Percentiles rank a stretch among this genome's conserved stretches.
Evolutionary conservation across 169 alveolate genomes (phyloP).

Genomic region (Pseudocohnilembus persalinus): DNA sequence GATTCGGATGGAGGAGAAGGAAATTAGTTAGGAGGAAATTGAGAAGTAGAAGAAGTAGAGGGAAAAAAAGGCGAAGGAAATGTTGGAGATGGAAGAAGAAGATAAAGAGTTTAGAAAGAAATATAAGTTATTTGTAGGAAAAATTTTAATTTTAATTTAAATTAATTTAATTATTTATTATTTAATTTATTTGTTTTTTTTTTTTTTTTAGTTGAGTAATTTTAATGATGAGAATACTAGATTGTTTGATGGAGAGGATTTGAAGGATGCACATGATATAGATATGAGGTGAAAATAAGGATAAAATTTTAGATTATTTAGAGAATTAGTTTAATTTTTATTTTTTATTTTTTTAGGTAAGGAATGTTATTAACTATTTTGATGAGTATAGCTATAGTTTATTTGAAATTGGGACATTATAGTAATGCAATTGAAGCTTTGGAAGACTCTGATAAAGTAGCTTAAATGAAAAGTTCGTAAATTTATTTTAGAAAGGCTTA

Average conservation of each 20-base stretch:
- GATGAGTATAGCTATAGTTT: conserved; percentile 18
- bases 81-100: conserved; percentile 37
- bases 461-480: conserved; percentile 17
- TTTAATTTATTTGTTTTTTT: neutral
- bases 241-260: conserved; percentile 16
- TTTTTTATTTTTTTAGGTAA: no score
- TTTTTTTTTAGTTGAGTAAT: conserved; percentile 1
- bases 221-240: conserved; percentile 16
- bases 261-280: conserved; percentile 16
- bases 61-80: conserved; percentile 27
- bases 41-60: conserved; percentile 12
- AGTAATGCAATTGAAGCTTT: conserved; percentile 6
- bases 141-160: neutral
- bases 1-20: conserved; percentile 17
- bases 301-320: no score
- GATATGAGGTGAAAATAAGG: conserved; percentile 27
- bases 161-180: neutral
- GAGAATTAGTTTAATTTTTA: no score
- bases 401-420: conserved; percentile 7
- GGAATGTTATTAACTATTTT: conserved; percentile 22
- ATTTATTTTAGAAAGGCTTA: conserved; percentile 13
- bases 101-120: conserved; percentile 38
- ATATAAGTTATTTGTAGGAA: conserved; percentile 24
- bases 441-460: conserved; percentile 6
- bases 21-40: conserved; percentile 1